Evolutionary conservation across 2,329 filamentous ascomycete species (phyloP), one percentile per base, ranked within the genome.

Genomic region (Aspergillus felis): DNA sequence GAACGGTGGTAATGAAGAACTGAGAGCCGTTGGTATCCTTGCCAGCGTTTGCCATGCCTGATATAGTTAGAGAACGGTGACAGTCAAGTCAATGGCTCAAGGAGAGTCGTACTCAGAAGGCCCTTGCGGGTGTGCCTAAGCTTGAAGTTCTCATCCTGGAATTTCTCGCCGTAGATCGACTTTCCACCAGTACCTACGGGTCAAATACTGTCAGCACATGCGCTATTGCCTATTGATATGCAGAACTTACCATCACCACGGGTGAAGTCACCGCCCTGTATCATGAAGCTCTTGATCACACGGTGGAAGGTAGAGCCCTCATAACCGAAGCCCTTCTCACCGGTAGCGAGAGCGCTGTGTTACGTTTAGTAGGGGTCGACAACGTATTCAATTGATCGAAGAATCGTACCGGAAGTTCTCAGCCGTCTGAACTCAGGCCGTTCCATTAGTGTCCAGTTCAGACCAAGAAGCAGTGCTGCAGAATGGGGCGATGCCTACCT

Each of bases 71-170:
- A 14, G 6, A 24, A 22, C 6, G 10, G 44, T 3, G 2, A 22
- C 10, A 6, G 27, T 24, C 12, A 27, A 14, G 22, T 47, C 44
- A 47, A 25, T 7, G 44, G 44, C 4, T 25, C 22, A 24, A 24
- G 7, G 29, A 20, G 12, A 14, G 25, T 67, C 82, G 67, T 81
- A 82, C 81, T 86, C 61, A 88, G 75, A 56, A 85, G 78, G 58
- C 84, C 84, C 71, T 82, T 84, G 74, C 84, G 84, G 74, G 78
- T 85, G 78, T 87, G 85, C 76, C 85, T 86, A 69, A 87, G 78
- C 79, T 87, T 87, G 79, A 88, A 87, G 81, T 88, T 88, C 81
- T 88, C 86, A 64, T 88, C 86, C 53, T 79, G 75, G 73, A 88
- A 88, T 76, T 87, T 87, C 60, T 79, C 75, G 63, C 85, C 85